phyloP scores from a whole-genome alignment of 75 land plant genomes.

The Ceratopteris richardii region DNA sequence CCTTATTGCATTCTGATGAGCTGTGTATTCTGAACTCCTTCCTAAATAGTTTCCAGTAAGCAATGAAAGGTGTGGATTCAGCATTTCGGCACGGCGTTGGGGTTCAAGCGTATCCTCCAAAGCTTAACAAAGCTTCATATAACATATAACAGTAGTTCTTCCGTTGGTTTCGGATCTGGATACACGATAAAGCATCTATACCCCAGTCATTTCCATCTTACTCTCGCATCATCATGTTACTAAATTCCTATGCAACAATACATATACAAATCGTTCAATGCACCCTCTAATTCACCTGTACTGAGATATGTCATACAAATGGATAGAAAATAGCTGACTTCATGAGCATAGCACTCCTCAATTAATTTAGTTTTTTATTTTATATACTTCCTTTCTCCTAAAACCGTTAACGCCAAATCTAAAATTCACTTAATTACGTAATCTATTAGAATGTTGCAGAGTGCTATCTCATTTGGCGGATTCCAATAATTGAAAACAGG shows the following conservation, averaged over 20 bases:
- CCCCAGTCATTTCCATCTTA: neutral
- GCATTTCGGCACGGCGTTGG: slow-evolving; percentile 80
- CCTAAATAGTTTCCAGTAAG: neutral
- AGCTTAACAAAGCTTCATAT: neutral
- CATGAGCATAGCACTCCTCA: no score
- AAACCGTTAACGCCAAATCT: no score
- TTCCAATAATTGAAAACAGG: neutral
- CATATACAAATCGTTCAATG: no score
- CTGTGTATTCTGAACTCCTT: neutral
- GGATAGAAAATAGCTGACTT: no score
- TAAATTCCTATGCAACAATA: no score
- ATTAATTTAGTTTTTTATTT: no score
- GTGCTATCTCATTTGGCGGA: neutral
- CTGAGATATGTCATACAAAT: no score
- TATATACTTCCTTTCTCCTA: no score
- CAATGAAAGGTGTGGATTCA: slow-evolving; percentile 49
- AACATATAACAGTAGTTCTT: neutral
- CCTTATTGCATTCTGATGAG: neutral
- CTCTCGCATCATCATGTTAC: no score
- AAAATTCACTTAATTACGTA: no score
- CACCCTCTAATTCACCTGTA: no score
- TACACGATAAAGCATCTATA: neutral
- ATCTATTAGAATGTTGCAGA: neutral
- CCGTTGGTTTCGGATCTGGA: neutral
- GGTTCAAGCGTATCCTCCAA: slow-evolving; percentile 74